Base-by-base conservation (phyloP, 2,329 filamentous ascomycete species). In the Podosphaera fusca region DNA sequence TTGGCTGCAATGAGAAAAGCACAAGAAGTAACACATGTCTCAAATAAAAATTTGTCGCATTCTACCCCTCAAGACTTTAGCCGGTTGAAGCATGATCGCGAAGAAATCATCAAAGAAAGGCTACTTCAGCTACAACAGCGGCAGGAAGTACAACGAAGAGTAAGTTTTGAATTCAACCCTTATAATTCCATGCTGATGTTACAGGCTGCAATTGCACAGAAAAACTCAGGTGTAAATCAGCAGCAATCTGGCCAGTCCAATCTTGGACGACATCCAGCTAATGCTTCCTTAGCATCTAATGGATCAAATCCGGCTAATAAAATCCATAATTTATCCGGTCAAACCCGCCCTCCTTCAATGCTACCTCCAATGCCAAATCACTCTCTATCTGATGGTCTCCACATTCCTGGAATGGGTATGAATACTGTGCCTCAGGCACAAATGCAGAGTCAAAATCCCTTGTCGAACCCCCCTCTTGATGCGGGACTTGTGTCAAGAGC, bases 51-150 rank as follows among this genome's bases (percentile, higher is more conserved):
- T 33, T 34, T 60, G 9, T 76, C 76, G 12, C 77, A 77, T 61
- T 74, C 73, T 14, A 94, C 89, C 0, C 92, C 92, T 0, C 79
- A 86, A 64, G 87, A 96, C 62, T 95, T 95, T 67, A 95, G 89
- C 66, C 77, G 86, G 56, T 76, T 95, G 66, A 88, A 92, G 63
- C 83, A 84, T 71, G 90, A 96, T 66, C 80, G 87, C 50, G 90
- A 96, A 63, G 75, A 89, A 65, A 75, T 76, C 61, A 65, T 82
- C 58, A 75, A 75, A 29, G 78, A 82, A 66, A 75, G 77, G 64
- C 74, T 82, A 72, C 71, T 73, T 55, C 72, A 75, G 60, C 73
- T 64, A 21, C 64, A 66, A 56, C 60, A 61, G 61, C 63, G 64
- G 60, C 63, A 67, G 59, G 70, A 72, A 63, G 69, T 70, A 60